phyloP scores from a whole-genome alignment of 441 rosid genomes.

The Macaranga tanarius region DNA sequence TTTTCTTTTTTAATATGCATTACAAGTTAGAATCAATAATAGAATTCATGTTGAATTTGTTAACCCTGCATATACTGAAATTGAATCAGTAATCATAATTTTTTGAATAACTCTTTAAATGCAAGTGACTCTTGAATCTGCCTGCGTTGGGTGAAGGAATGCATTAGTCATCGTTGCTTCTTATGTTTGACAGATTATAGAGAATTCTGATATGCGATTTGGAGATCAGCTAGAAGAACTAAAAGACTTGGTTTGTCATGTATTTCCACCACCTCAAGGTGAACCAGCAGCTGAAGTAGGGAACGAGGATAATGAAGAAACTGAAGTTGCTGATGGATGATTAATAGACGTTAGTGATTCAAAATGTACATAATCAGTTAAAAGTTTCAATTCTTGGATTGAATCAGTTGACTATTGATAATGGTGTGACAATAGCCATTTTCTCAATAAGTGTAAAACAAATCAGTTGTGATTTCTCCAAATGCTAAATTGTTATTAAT shows the following conservation, averaged over 20 bases:
- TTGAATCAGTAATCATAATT: no score
- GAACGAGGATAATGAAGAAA: slow-evolving; percentile 1
- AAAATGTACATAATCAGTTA: not conserved
- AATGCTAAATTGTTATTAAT: not conserved
- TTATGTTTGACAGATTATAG: slow-evolving; percentile 40
- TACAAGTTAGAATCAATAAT: no score
- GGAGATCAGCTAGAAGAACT: slow-evolving; percentile 38
- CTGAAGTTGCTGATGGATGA: not conserved
- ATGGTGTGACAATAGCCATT: not conserved
- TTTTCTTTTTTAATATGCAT: no score
- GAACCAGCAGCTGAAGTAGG: slow-evolving; percentile 18
- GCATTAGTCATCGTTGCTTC: not conserved
- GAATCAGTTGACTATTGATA: not conserved
- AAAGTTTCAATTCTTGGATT: not conserved
- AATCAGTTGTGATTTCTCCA: not conserved
- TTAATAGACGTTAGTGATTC: not conserved
- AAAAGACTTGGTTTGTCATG: slow-evolving; percentile 26
- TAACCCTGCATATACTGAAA: no score
- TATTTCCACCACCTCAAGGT: slow-evolving; percentile 34
- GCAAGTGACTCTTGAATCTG: not conserved
- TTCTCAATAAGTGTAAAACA: not conserved
- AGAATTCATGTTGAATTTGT: no score
- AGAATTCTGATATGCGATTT: slow-evolving; percentile 37
- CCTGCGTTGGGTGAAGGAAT: not conserved
- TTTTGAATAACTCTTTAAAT: not conserved